Evolutionary conservation across 441 rosid genomes (phyloP).

Genomic region (Rhodomyrtus psidioides): DNA sequence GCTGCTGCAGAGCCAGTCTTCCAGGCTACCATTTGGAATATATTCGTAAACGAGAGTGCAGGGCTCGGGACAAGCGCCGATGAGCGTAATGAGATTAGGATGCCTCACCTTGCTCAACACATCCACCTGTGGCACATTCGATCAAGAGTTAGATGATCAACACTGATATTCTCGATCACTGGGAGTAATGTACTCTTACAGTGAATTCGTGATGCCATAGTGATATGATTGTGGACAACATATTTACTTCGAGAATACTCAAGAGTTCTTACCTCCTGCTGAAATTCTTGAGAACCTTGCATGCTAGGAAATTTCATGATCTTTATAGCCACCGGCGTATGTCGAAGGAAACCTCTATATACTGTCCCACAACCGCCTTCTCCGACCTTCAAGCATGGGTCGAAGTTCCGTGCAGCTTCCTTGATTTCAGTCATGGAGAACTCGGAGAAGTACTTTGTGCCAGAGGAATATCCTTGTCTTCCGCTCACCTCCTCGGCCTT

Average conservation of each 20-base stretch:
- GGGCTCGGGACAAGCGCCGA: slow-evolving; percentile 90
- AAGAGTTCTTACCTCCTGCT: slow-evolving; percentile 56
- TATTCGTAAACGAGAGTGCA: slow-evolving; percentile 84
- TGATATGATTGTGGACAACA: no score
- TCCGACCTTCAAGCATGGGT: slow-evolving; percentile 63
- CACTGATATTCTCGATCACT: background rate
- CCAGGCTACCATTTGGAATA: slow-evolving; percentile 83
- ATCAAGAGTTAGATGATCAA: background rate
- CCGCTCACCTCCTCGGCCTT: slow-evolving; percentile 75
- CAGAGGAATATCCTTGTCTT: slow-evolving; percentile 49
- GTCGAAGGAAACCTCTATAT: slow-evolving; percentile 57
- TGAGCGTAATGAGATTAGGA: slow-evolving; percentile 75
- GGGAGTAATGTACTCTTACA: background rate
- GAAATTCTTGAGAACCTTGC: slow-evolving; percentile 71
- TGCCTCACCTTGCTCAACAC: slow-evolving; percentile 84
- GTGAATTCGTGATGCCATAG: no score
- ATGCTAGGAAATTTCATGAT: slow-evolving; percentile 50
- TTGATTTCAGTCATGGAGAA: slow-evolving; percentile 59
- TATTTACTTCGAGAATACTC: no score
- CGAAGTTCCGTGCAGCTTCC: slow-evolving; percentile 65
- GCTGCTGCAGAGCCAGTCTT: slow-evolving; percentile 70
- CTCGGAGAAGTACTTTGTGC: slow-evolving; percentile 45
- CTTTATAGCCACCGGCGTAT: slow-evolving; percentile 80
- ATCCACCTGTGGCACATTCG: slow-evolving; percentile 47
- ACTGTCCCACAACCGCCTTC: slow-evolving; percentile 91